phyloP scores from a whole-genome alignment of 1,139 yeast species.

The Debaryomycetaceae sp. region DNA sequence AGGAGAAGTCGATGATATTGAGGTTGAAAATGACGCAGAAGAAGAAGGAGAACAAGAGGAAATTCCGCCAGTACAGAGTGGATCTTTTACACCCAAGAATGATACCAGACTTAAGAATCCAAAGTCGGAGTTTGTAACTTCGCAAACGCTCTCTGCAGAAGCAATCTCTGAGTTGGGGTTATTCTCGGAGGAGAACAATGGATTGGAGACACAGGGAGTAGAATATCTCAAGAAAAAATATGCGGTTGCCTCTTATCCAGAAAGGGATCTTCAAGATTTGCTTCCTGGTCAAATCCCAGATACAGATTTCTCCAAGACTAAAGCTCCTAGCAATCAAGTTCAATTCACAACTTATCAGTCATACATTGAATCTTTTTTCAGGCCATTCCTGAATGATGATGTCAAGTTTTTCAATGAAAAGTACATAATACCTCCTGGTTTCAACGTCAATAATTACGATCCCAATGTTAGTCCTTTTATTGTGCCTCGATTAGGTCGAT shows the following conservation, averaged over 20 bases:
- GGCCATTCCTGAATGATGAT: conserved; percentile 78
- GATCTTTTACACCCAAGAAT: conserved; percentile 45
- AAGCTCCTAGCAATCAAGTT: conserved; percentile 83
- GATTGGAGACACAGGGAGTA: conserved; percentile 57
- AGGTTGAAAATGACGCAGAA: conserved; percentile 11
- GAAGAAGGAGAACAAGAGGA: conserved; percentile 12
- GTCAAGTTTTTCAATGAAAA: conserved; percentile 66
- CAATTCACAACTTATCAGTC: conserved; percentile 86
- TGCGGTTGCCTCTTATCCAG: conserved; percentile 89
- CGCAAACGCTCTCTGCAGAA: conserved; percentile 68
- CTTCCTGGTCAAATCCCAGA: conserved; percentile 89
- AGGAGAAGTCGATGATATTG: conserved; percentile 9
- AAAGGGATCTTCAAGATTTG: conserved; percentile 64
- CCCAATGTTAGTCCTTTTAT: conserved; percentile 64
- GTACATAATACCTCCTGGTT: conserved; percentile 51
- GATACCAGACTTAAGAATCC: conserved; percentile 70
- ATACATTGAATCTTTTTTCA: conserved; percentile 80
- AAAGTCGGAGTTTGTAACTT: conserved; percentile 69
- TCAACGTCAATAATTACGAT: conserved; percentile 51
- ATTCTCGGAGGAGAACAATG: conserved; percentile 58
- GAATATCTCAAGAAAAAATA: conserved; percentile 73
- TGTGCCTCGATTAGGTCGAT: conserved; percentile 82
- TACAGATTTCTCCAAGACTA: conserved; percentile 77
- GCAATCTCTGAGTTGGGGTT: conserved; percentile 64
- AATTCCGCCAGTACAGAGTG: conserved; percentile 46